These are phyloP conservation scores for Neofusicoccum parvum DNA, from an alignment of 2,329 filamentous ascomycete species.

Conservation along the genomic window DNA sequence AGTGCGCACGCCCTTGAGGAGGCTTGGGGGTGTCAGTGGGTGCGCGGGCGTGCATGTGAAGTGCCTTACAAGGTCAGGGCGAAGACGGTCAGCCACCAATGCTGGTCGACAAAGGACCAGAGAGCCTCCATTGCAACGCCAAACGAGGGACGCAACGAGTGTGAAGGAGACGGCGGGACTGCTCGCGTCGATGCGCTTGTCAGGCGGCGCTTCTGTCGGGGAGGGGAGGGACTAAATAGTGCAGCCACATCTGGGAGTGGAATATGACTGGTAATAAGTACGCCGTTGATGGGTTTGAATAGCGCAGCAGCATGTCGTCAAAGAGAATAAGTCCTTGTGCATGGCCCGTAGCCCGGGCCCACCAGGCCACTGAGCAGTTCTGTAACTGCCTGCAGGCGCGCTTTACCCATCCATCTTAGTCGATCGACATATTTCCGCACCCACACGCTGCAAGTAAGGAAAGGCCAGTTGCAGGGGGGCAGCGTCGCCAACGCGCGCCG, in stretches of 20 bases:
- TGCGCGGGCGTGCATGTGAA: not conserved
- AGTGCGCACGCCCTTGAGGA: conserved; percentile 85
- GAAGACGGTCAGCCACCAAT: conserved; percentile 22
- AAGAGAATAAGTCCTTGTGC: conserved; percentile 23
- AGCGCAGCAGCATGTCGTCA: conserved; percentile 22
- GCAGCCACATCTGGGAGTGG: conserved; percentile 19
- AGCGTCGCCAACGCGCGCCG: conserved; percentile 3
- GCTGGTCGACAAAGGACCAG: conserved; percentile 23
- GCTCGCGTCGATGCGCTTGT: conserved; percentile 16
- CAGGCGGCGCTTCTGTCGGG: conserved; percentile 13
- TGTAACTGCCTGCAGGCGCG: conserved; percentile 19
- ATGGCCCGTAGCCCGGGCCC: conserved; percentile 21
- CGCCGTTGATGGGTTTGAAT: conserved; percentile 21
- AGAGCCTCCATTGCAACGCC: conserved; percentile 22
- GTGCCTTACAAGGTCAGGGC: conserved; percentile 17
- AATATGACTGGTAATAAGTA: conserved; percentile 21
- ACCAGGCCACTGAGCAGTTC: conserved; percentile 22
- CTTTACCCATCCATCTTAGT: conserved; percentile 16
- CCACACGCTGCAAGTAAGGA: conserved; percentile 15
- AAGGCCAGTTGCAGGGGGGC: conserved; percentile 12
- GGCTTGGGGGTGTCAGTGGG: conserved; percentile 52
- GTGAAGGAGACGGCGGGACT: conserved; percentile 14
- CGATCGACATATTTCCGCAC: conserved; percentile 20
- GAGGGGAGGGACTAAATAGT: conserved; percentile 21
- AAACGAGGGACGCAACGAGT: conserved; percentile 23